phyloP scores from a whole-genome alignment of 1,139 yeast species.

The Saccharomycopsis hybrid region DNA sequence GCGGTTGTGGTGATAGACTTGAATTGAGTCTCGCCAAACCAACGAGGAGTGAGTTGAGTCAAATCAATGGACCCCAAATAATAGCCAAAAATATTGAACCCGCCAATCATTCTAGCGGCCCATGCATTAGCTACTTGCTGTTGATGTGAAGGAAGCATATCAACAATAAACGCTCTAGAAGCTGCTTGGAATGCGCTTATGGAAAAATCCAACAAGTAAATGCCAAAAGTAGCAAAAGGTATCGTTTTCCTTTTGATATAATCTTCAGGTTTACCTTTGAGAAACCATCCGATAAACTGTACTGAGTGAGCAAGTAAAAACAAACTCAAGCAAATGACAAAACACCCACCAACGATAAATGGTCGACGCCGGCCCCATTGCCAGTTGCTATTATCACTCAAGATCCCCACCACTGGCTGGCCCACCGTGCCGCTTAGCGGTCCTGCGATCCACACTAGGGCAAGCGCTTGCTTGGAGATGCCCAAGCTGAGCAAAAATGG shows the following conservation, averaged over 20 bases:
- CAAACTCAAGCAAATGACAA: constrained; percentile 39
- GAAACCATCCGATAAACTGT: constrained; percentile 31
- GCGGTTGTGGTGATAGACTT: constrained; percentile 43
- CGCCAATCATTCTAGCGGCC: constrained; percentile 66
- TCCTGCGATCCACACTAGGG: constrained; percentile 58
- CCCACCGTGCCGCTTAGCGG: constrained; percentile 55
- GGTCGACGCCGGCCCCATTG: constrained; percentile 47
- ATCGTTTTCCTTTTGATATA: constrained; percentile 29
- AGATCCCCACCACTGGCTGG: constrained; percentile 52
- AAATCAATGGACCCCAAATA: constrained; percentile 42
- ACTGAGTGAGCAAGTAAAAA: constrained; percentile 42
- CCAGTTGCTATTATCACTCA: constrained; percentile 43
- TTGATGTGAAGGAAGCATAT: constrained; percentile 44
- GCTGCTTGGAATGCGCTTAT: constrained; percentile 55
- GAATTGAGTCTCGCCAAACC: constrained; percentile 41
- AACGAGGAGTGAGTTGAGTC: constrained; percentile 29
- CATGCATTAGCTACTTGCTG: constrained; percentile 60
- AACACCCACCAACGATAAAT: constrained; percentile 46
- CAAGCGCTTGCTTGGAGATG: constrained; percentile 43
- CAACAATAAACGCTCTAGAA: constrained; percentile 54
- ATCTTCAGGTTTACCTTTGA: constrained; percentile 12
- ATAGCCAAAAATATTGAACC: constrained; percentile 50
- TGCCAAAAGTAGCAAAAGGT: constrained; percentile 43
- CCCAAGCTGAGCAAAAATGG: constrained; percentile 47
- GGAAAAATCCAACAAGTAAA: constrained; percentile 48